A percentile compares a stretch with the other conserved stretches of the same genome.
These are phyloP conservation scores for Cyathus striatus DNA, from an alignment of 768 basidiomycete genomes.

Conservation along the genomic window DNA sequence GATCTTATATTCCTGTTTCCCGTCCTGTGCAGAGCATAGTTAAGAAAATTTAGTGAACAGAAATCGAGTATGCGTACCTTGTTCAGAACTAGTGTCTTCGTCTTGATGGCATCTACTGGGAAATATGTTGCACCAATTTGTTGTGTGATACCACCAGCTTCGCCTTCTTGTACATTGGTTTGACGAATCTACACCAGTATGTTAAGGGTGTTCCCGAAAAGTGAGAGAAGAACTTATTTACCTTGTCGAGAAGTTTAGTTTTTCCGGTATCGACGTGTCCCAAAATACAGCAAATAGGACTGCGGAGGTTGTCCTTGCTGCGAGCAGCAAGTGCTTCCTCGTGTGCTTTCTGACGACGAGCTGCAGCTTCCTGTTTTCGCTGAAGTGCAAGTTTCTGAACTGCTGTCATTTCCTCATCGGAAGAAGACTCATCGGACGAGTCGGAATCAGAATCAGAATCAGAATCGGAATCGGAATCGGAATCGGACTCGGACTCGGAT, in stretches of 20 bases:
- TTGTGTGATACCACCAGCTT: conserved; percentile 99
- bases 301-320: conserved; percentile 85
- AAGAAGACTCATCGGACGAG: conserved; percentile 47
- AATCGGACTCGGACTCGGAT: conserved; percentile 32
- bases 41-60: not conserved
- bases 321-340: conserved; percentile 83
- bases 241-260: conserved; percentile 96
- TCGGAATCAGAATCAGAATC: conserved; percentile 34
- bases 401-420: conserved; percentile 63
- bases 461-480: conserved; percentile 39
- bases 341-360: conserved; percentile 71
- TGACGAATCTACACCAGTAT: conserved; percentile 93
- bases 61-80: conserved; percentile 39
- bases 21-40: conserved; percentile 43
- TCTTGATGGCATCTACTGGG: conserved; percentile 90
- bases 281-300: conserved; percentile 97
- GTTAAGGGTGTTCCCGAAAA: too few species aligned
- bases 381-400: conserved; percentile 64
- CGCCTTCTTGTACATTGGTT: conserved; percentile 99
- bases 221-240: too few species aligned
- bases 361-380: conserved; percentile 81
- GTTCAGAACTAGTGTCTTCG: conserved; percentile 93
- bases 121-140: conserved; percentile 99
- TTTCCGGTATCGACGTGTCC: conserved; percentile 99
- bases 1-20: conserved; percentile 87